Base-by-base conservation (phyloP, 345 rosid species). In the Rhodamnia rubescens region DNA sequence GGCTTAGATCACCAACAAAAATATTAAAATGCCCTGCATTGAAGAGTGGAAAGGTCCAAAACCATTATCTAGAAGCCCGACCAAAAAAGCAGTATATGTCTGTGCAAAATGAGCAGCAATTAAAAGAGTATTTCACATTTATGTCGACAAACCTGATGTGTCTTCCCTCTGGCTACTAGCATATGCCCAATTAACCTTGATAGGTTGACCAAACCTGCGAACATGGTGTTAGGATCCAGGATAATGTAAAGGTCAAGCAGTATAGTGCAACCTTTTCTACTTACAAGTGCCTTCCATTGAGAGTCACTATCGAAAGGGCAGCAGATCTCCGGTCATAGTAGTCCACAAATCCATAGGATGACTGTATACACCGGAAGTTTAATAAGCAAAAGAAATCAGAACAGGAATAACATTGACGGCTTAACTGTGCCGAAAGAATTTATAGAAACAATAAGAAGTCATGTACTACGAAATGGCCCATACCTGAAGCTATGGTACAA, bases 131-230 rank as follows among this genome's bases (percentile, higher is more conserved):
- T 18, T 69, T 69, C 47, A 21, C 6, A 75, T 58, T 29, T 90
- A 83, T 83, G 64, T n/a, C 69, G 88, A 84, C 90, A 51, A 87
- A 97, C 99, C 93, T 88, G 99, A 97, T 64, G 99, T 97, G 85
- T 97, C 99, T 90, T 97, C 99, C 86, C 98, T 93, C 90, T 97
- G 99, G 87, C 98, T 97, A 90, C 96, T 97, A 54, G 98, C 98
- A 91, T 97, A 97, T 53, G 99, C 99, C 99, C 99, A 97, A 86
- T 97, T 97, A 86, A 97, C 99, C 90, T 97, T 97, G 90, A 97
- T 96, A 89, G 99, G 99, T 91, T 95, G 99, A 87, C 99, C 99
- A 90, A 97, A 96, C 88, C 99, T 97, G 95, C 54, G 84, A 88
- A 87, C 18, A 29, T 44, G 4, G 44, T 36, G 11, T 83, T 58